Base-by-base conservation (phyloP, 495 filamentous ascomycete genomes). In the Ramalina peruviana region DNA sequence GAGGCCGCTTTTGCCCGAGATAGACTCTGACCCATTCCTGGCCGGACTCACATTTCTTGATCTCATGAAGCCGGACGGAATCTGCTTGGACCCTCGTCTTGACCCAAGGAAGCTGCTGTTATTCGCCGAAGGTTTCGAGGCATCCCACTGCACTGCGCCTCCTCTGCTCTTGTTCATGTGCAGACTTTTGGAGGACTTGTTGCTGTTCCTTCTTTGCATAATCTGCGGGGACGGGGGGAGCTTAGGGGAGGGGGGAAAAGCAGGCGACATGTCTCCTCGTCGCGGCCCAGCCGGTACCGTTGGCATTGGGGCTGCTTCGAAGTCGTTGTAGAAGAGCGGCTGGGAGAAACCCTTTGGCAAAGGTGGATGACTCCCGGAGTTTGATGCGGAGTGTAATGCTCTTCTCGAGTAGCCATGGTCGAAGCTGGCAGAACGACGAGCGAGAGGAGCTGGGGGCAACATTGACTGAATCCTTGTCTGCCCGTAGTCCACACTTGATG, bases 261-360 rank as follows among this genome's bases (percentile, higher is more conserved):
- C 30, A 33, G 30, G 30, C 26, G 54, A 33, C 16, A 56, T 51
- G 33, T 46, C 51, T 36, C 54, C 54, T 25, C 57, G 56, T 21
- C 85, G 75, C 46, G 89, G 88, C 12, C 89, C 90, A 40, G 72
- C 82, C 17, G 88, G 88, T 43, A 98, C 69, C 38, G 80, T 92
- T 20, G 92, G 92, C 19, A 82, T 88, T 12, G 89, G 90, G 26
- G 92, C 92, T 50, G 89, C 85, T 58, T 94, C 87, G 62, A 82
- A 76, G 49, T 78, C 72, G 55, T 80, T 63, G 48, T 76, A 74
- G 10, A 61, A 49, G 36, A 62, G 66, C 0, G 65, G 58, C 16
- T 47, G 40, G 25, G 46, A 48, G 26, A 48, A 59, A 63, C 49
- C 65, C 57, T 3, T 65, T 59, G 21, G 40, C 9, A 44, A 5